These are phyloP conservation scores for Fusarium oligoseptatum DNA, from an alignment of 2,329 filamentous ascomycete genomes.

Conservation along the genomic window DNA sequence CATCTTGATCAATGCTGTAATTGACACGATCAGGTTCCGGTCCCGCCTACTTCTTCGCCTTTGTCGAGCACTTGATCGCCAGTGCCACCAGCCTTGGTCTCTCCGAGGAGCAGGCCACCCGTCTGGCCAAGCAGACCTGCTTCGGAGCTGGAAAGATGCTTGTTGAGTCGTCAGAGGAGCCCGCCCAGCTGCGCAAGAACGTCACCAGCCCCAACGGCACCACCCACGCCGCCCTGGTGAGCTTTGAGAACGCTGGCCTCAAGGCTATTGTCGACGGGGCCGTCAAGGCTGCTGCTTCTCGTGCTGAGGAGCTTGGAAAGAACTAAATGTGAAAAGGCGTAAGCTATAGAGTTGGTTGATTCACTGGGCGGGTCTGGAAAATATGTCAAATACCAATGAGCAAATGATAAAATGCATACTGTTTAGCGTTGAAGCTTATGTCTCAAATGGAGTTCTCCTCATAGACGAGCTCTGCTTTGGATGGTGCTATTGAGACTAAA, in stretches of 20 bases:
- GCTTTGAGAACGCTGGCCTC: constrained; percentile 60
- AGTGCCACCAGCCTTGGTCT: constrained; percentile 60
- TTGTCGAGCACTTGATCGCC: constrained; percentile 64
- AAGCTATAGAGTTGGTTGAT: not conserved
- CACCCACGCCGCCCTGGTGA: constrained; percentile 62
- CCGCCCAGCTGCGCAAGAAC: constrained; percentile 62
- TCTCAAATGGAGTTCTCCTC: no score
- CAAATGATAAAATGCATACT: not conserved
- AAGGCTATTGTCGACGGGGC: constrained; percentile 59
- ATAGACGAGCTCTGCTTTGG: no score
- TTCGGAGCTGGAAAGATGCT: constrained; percentile 66
- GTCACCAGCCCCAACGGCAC: constrained; percentile 67
- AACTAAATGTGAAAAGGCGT: constrained; percentile 25
- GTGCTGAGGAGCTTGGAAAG: constrained; percentile 60
- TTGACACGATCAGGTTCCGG: constrained; percentile 57
- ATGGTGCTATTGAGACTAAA: no score
- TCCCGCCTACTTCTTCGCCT: constrained; percentile 66
- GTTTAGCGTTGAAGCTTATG: not conserved
- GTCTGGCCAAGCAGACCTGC: constrained; percentile 64
- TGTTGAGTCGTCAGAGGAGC: constrained; percentile 59
- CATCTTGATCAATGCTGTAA: rapidly evolving
- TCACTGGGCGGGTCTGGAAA: not conserved
- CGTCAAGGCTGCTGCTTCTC: constrained; percentile 60
- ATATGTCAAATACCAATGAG: not conserved
- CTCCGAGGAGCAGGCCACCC: constrained; percentile 61